Conservation (phyloP, 352 stramenopile genomes). For the Phytophthora megakarya region DNA sequence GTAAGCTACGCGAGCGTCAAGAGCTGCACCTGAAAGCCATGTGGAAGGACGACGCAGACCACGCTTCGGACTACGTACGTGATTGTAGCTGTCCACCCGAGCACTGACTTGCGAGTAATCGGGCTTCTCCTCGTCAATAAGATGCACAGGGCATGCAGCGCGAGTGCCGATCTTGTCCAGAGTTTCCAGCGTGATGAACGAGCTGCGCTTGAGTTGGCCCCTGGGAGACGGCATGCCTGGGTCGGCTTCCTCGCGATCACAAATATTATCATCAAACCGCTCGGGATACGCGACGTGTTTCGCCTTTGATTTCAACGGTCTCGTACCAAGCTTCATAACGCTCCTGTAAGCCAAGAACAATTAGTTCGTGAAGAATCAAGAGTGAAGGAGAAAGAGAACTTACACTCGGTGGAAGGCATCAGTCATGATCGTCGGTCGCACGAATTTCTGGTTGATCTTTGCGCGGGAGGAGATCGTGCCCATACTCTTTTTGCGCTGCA, state of each 20-base stretch:
- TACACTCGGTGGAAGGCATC: conserved; percentile 76
- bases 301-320: conserved; percentile 42
- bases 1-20: conserved; percentile 34
- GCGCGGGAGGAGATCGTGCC: conserved; percentile 67
- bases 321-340: conserved; percentile 74
- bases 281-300: conserved; percentile 64
- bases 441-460: conserved; percentile 72
- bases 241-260: conserved; percentile 45
- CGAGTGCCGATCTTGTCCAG: conserved; percentile 80
- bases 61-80: conserved; percentile 49
- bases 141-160: conserved; percentile 67
- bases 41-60: conserved; percentile 56
- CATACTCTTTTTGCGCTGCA: conserved; percentile 56
- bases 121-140: conserved; percentile 58
- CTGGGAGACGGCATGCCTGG: conserved; percentile 60
- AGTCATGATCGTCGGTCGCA: conserved; percentile 63
- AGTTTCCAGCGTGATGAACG: conserved; percentile 66
- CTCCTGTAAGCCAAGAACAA: conserved; percentile 45
- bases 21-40: conserved; percentile 46
- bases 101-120: conserved; percentile 62
- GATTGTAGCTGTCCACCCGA: conserved; percentile 68
- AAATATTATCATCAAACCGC: conserved; percentile 19
- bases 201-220: conserved; percentile 51
- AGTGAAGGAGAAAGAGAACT: conserved; percentile 15
- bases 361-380: background rate